phyloP scores from a whole-genome alignment of 2,329 filamentous ascomycete genomes.

The Lecanoromycetidae sp. region DNA sequence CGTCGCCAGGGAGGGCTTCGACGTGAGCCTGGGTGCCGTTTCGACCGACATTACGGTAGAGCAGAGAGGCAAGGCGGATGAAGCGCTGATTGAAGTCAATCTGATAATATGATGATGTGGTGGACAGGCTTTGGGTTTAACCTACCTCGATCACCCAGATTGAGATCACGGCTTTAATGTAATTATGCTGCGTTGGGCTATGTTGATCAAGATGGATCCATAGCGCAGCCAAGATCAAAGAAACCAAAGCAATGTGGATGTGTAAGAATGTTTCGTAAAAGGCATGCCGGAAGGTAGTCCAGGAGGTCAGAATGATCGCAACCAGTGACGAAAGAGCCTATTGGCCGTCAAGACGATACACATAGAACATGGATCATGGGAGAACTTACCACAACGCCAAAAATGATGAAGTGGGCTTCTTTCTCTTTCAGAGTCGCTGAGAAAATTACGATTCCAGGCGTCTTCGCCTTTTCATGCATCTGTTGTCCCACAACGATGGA shows the following conservation, averaged over 20 bases:
- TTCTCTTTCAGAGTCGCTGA: conserved; percentile 44
- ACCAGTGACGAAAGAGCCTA: conserved; percentile 42
- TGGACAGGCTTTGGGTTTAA: conserved; percentile 1
- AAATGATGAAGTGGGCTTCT: conserved; percentile 49
- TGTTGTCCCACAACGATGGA: conserved; percentile 44
- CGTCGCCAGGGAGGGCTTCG: conserved; percentile 57
- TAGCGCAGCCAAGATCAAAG: conserved; percentile 55
- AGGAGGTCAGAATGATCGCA: conserved; percentile 55
- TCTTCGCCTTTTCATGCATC: conserved; percentile 30
- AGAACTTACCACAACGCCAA: conserved; percentile 13
- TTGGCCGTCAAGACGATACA: not conserved
- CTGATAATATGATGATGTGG: conserved; percentile 11
- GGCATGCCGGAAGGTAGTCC: conserved; percentile 75
- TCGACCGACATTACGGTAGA: conserved; percentile 50
- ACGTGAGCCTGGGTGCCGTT: conserved; percentile 54
- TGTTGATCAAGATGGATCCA: conserved; percentile 76
- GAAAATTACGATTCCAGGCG: conserved; percentile 39
- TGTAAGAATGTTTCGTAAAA: conserved; percentile 97
- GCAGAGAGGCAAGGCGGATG: conserved; percentile 49
- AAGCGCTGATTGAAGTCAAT: conserved; percentile 37
- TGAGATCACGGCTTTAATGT: conserved; percentile 60
- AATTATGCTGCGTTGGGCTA: conserved; percentile 56
- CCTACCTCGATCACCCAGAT: conserved; percentile 60
- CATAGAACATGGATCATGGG: not conserved
- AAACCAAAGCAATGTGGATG: conserved; percentile 64